Evolutionary conservation across 768 basidiomycete species (phyloP).

Genomic region (Dioszegia hungarica): DNA sequence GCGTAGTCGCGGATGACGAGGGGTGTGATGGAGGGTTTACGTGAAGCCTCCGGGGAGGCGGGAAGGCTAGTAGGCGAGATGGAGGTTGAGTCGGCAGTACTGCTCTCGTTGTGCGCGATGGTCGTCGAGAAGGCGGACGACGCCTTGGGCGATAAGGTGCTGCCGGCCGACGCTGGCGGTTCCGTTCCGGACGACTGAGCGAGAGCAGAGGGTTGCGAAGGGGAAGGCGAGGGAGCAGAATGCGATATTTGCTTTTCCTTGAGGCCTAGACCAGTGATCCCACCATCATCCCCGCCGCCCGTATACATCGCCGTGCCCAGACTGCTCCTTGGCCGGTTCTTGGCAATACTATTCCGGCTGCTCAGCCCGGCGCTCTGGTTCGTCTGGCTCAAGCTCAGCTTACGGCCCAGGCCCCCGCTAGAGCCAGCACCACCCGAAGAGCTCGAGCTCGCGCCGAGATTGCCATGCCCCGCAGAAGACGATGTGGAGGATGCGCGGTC

Average conservation of each 20-base stretch:
- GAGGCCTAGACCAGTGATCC: too few species aligned
- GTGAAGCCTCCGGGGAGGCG: not conserved
- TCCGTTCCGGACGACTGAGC: too few species aligned
- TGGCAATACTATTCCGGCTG: constrained; percentile 1
- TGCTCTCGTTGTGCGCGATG: not conserved
- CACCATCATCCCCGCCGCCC: not conserved
- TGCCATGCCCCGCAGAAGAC: constrained; percentile 7
- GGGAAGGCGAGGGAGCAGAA: not conserved
- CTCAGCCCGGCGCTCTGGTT: not conserved
- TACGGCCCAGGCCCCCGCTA: not conserved
- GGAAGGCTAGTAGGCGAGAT: not conserved
- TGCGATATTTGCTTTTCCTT: not conserved
- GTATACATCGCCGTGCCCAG: constrained; percentile 7
- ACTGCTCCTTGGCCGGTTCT: constrained; percentile 4
- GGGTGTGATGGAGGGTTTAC: not conserved
- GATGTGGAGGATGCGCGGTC: constrained; percentile 9
- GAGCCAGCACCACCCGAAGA: not conserved
- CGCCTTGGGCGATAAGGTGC: not conserved
- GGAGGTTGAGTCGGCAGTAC: not conserved
- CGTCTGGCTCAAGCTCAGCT: not conserved
- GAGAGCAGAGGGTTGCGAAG: not conserved
- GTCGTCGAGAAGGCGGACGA: constrained; percentile 1
- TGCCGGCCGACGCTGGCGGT: too few species aligned
- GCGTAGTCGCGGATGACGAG: constrained; percentile 36
- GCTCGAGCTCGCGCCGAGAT: not conserved